Base-by-base conservation (phyloP, 1,284 basidiomycete species). In the Ceratobasidium sp. region DNA sequence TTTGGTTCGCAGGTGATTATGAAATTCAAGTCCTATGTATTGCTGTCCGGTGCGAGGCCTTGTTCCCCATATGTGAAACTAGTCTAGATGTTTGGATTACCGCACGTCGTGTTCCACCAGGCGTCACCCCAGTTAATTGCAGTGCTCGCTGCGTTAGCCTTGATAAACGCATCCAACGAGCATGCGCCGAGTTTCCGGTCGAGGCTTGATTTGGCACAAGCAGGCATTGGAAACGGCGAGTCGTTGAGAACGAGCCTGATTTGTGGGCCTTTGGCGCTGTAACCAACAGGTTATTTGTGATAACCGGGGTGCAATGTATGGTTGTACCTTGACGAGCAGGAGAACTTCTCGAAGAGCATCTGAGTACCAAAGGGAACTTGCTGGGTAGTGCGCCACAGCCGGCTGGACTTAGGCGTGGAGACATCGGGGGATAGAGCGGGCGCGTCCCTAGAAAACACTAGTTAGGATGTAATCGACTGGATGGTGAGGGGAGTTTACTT, bases 311-410 rank as follows among this genome's bases (percentile, higher is more conserved):
- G 9, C 27, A 51, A 14, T 49, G 27, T 27, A 9, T 13, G 73
- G 53, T 31, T 73, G 46, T 56, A 83, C 78, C 81, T 82, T 16
- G 79, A 77, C 43, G 78, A 58, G 79, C 85, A 87, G 1, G 78
- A 79, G 77, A 86, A 83, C 76, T 80, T 83, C 78, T 86, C 83
- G 83, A 83, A 87, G 54, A 84, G 79, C 85, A 85, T 86, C 76
- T 82, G 81, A 46, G 85, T 83, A 6, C 79, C 84, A 75, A 86
- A 86, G 37, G 84, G 85, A 13, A 85, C 83, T 76, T 86, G 84
- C 6, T 77, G 77, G 11, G 84, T 83, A 39, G 84, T 85, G 62
- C 82, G 81, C 80, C 83, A 87, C 49, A 80, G 82, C 34, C 85
- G 82, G 66, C 78, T 78, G 2, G 59, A 51, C 49, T 77, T 78